These are phyloP conservation scores for Gautieria morchelliformis DNA, from an alignment of 768 basidiomycete species.

Conservation along the genomic window DNA sequence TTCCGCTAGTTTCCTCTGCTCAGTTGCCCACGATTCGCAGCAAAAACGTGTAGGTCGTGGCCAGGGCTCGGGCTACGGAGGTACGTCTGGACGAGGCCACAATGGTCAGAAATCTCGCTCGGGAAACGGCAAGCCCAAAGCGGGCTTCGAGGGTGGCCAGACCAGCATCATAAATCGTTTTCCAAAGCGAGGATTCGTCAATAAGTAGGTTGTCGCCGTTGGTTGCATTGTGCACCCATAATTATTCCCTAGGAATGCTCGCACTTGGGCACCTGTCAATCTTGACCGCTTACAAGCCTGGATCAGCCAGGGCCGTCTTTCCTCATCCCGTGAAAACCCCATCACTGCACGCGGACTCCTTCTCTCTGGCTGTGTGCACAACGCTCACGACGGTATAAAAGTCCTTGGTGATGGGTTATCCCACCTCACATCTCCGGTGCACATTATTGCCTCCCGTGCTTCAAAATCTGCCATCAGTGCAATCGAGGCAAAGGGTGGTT, in stretches of 20 bases:
- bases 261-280: constrained; percentile 75
- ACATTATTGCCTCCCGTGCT: constrained; percentile 76
- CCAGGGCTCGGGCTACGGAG: constrained; percentile 83
- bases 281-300: constrained; percentile 83
- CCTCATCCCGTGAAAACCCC: constrained; percentile 66
- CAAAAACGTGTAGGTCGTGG: constrained; percentile 94
- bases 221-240: not conserved
- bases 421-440: constrained; percentile 59
- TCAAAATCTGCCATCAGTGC: constrained; percentile 80
- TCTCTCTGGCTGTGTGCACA: constrained; percentile 81
- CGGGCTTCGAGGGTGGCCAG: constrained; percentile 94
- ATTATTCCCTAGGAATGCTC: constrained; percentile 44
- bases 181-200: constrained; percentile 92
- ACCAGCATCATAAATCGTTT: constrained; percentile 85
- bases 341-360: constrained; percentile 84
- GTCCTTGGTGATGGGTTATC: constrained; percentile 70
- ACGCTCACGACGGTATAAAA: constrained; percentile 86
- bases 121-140: constrained; percentile 71
- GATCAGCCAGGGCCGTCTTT: constrained; percentile 77
- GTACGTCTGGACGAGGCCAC: constrained; percentile 87
- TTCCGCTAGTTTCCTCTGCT: constrained; percentile 4
- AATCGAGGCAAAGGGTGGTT: constrained; percentile 73
- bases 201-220: constrained; percentile 51
- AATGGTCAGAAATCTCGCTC: constrained; percentile 95
- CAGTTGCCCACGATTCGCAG: constrained; percentile 29